Evolutionary conservation across 2,329 filamentous ascomycete genomes (phyloP), one percentile per base, ranked within the genome.

Genomic region (Salinomyces thailandicus): DNA sequence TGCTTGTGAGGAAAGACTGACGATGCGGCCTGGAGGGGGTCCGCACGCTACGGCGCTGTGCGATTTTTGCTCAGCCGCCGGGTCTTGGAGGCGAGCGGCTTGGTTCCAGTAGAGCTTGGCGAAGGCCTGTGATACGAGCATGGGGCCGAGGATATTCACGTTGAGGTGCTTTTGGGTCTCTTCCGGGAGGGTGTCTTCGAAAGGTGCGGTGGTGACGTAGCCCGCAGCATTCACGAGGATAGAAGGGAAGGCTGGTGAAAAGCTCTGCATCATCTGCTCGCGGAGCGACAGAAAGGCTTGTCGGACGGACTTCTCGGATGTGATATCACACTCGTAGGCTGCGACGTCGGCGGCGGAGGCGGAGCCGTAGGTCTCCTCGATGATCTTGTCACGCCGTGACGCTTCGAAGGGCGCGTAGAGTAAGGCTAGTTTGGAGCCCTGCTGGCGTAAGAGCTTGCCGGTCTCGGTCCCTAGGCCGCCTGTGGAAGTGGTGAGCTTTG

Each of bases 331-430:
- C 33, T 49, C 54, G 44, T 60, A 59, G 6, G 53, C 42, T 27
- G 42, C 45, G 32, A 58, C 41, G 11, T 47, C 16, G 41, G 33
- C 42, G 4, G 37, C 37, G 5, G 46, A 17, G 5, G 33, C 18
- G 5, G 37, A 37, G 11, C 55, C 55, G 45, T 64, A 68, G 3
- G 57, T 48, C 1, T 52, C 34, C 11, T 55, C 48, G 13, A 69
- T 52, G 0, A 61, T 54, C 24, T 61, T 46, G 15, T 61, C 49
- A 13, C 59, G 57, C 6, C 55, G 54, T 19, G 51, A 37, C 1
- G 60, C 56, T 45, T 69, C 66, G 41, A 67, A 68, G 2, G 65
- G 64, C 0, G 66, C 66, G 35, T 68, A 68, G 0, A 69, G 51
- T 11, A 69, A 59, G 5, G 64, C 66, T 3, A 69, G 47, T 9